These are phyloP conservation scores for Claviceps quebecensis DNA, from an alignment of 2,329 filamentous ascomycete species.

Conservation along the genomic window DNA sequence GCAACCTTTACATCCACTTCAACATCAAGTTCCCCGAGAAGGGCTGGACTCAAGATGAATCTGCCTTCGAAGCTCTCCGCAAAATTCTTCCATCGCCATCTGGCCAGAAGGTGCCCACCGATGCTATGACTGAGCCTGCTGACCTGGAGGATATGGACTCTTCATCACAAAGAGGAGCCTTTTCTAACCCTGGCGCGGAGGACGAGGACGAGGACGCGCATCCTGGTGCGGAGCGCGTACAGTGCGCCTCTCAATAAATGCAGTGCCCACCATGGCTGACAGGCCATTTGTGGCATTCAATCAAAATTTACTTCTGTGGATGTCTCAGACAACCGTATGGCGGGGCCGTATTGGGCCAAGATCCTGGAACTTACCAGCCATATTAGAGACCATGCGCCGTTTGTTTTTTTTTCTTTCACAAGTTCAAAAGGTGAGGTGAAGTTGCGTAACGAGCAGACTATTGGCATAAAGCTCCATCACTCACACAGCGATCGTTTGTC, in stretches of 20 bases:
- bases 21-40: slow-evolving; percentile 91
- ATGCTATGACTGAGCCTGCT: slow-evolving; percentile 85
- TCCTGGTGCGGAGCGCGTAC: slow-evolving; percentile 65
- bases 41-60: slow-evolving; percentile 50
- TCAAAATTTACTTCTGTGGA: background rate
- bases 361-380: background rate
- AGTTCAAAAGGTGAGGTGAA: slow-evolving; percentile 6
- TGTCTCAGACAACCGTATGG: background rate
- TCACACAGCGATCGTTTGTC: slow-evolving; percentile 6
- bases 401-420: background rate
- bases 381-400: slow-evolving; percentile 7
- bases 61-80: slow-evolving; percentile 67
- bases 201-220: slow-evolving; percentile 70
- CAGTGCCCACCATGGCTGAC: background rate
- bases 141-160: slow-evolving; percentile 75
- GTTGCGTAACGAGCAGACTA: slow-evolving; percentile 1
- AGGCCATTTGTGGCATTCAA: background rate
- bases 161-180: slow-evolving; percentile 48
- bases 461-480: slow-evolving; percentile 5
- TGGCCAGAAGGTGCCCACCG: slow-evolving; percentile 49
- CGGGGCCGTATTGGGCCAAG: background rate
- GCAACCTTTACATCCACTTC: slow-evolving; percentile 96
- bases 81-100: slow-evolving; percentile 63
- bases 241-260: slow-evolving; percentile 77
- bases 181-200: slow-evolving; percentile 46